Evolutionary conservation across 345 rosid species (phyloP).

Genomic region (Fremontodendron californicum): DNA sequence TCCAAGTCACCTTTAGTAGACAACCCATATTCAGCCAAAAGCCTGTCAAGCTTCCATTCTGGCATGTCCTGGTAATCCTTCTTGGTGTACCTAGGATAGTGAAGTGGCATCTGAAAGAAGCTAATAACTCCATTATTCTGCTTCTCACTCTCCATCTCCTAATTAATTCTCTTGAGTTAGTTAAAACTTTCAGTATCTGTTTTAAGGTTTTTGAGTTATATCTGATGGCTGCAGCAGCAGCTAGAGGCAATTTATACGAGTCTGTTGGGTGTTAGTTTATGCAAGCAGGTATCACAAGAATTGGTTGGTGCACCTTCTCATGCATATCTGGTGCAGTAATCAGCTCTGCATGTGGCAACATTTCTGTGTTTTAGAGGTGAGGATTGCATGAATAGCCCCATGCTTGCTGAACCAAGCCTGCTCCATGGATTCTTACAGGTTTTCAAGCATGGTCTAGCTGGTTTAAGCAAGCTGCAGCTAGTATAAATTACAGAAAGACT

Average conservation of each 20-base stretch:
- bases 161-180: background rate
- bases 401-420: background rate
- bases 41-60: conserved; percentile 52
- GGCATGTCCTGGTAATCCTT: conserved; percentile 55
- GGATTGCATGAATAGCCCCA: background rate
- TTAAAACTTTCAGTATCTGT: background rate
- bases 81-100: conserved; percentile 51
- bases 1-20: conserved; percentile 31
- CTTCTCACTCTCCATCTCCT: conserved; percentile 20
- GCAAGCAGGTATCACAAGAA: conserved; percentile 21
- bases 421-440: background rate
- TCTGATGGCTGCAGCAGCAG: background rate
- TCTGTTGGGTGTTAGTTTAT: background rate
- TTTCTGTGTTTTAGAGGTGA: conserved; percentile 11
- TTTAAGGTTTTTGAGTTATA: background rate
- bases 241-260: background rate
- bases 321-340: conserved; percentile 14
- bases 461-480: background rate
- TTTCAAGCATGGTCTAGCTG: background rate
- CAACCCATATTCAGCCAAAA: conserved; percentile 52
- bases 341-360: conserved; percentile 28
- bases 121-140: background rate
- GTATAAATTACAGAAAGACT: no score
- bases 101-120: conserved; percentile 59
- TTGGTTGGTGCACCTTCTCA: conserved; percentile 31